Conservation (phyloP, 768 basidiomycete genomes). For the Phaffia tasmanica region DNA sequence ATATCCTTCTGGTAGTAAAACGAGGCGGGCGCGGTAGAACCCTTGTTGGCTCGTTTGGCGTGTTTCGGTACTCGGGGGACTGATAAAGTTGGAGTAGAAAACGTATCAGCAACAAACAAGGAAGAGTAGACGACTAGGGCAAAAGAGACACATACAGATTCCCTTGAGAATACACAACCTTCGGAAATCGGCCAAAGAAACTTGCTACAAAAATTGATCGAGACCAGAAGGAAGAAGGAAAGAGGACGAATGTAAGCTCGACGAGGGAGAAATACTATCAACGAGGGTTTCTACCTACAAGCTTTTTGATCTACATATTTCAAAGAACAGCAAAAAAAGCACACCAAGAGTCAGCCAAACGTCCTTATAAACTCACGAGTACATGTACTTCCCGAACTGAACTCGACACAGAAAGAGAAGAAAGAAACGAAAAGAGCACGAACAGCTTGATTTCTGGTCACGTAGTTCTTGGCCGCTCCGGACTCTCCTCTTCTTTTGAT, state of each 20-base stretch:
- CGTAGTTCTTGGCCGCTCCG: conserved; percentile 42
- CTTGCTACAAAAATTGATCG: conserved; percentile 49
- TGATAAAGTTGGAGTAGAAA: conserved; percentile 43
- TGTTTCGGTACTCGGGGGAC: conserved; percentile 85
- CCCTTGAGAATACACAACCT: conserved; percentile 96
- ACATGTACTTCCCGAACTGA: too few species aligned
- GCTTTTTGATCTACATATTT: conserved; percentile 55
- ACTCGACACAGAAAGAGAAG: too few species aligned
- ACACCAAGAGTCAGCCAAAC: too few species aligned
- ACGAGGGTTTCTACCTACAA: background rate
- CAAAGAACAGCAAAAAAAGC: too few species aligned
- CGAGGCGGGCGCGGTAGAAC: conserved; percentile 88
- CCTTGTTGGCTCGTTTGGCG: conserved; percentile 91
- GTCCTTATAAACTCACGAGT: too few species aligned
- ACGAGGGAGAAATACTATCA: too few species aligned
- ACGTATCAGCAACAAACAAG: conserved; percentile 19
- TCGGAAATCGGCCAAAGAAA: conserved; percentile 91
- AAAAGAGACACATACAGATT: conserved; percentile 1
- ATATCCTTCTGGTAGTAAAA: conserved; percentile 99
- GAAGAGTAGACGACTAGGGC: background rate
- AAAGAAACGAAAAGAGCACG: too few species aligned
- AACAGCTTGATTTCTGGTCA: conserved; percentile 70
- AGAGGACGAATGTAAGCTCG: background rate
- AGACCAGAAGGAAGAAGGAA: background rate
- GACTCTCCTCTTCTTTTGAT: conserved; percentile 40